Evolutionary conservation across 2,329 filamentous ascomycete species (phyloP), one percentile per base, ranked within the genome.

Genomic region (Fusarium xylarioides): DNA sequence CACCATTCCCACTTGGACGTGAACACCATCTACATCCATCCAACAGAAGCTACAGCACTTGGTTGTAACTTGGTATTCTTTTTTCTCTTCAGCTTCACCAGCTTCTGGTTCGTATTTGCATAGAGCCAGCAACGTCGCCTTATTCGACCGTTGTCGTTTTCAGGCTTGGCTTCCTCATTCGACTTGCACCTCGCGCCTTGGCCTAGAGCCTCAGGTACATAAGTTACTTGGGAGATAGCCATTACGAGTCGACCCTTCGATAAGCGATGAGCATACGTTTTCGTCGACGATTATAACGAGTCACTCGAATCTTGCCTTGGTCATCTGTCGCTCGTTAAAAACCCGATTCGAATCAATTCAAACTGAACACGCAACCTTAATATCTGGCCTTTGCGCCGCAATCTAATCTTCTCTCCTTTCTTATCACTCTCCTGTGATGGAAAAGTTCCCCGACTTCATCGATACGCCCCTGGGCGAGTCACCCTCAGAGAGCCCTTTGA

Each of bases 371-470:
- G 23, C 23, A 42, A 44, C 32, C 40, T 60, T 60, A n/a, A 49
- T 35, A 19, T 32, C 34, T 62, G 52, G 66, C 58, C 64, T 32
- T 65, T 64, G 64, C 63, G 68, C 55, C 57, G 49, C 57, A 35
- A 42, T 32, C 18, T 44, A 35, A 46, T 53, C 8, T 30, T 16
- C 32, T 50, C 56, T 68, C 63, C 37, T 47, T 57, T 34, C 42
- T 55, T 57, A 50, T 49, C 55, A 55, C 57, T 34, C 52, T 38
- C 50, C 57, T 63, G 60, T 59, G 53, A 88, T 88, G 80, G 88
- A 90, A 79, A 89, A 89, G 79, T 90, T 90, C 70, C 88, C 88
- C 72, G 88, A 90, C 70, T 81, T 84, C 65, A 82, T 87, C 74
- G 87, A 89, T 74, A 75, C 80, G 67, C 74, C 73, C n/a, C 71